A percentile compares a stretch with the other conserved stretches of the same genome.
Conservation (phyloP, 352 stramenopile genomes). For the Pelagophyceae sp. region DNA sequence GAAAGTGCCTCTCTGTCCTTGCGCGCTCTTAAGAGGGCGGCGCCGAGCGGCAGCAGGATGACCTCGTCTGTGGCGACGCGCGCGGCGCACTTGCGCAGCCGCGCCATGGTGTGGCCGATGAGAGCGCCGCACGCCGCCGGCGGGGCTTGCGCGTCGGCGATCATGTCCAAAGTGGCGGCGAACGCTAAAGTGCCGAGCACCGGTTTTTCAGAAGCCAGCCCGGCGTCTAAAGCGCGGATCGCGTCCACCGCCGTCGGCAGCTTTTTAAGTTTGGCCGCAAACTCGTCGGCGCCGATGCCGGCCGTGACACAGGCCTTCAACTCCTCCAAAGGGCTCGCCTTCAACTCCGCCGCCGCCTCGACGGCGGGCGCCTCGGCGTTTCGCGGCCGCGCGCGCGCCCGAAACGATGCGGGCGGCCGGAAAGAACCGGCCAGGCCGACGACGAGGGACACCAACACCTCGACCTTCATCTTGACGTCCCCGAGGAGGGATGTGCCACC, state of each 20-base stretch:
- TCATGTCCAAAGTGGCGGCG: background rate
- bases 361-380: no score
- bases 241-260: background rate
- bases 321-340: no score
- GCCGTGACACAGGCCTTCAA: no score
- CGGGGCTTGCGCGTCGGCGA: background rate
- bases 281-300: constrained; percentile 5
- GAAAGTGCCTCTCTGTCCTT: background rate
- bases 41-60: background rate
- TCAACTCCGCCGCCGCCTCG: no score
- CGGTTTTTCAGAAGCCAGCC: background rate
- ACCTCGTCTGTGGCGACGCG: background rate
- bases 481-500: no score
- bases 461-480: no score
- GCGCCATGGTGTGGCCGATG: constrained; percentile 14
- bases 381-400: no score
- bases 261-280: background rate
- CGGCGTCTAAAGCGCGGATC: constrained; percentile 2
- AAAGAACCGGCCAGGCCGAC: no score
- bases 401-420: no score
- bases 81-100: background rate
- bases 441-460: no score
- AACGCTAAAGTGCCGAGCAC: background rate
- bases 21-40: constrained; percentile 1
- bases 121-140: background rate